phyloP scores from a whole-genome alignment of 2,329 filamentous ascomycete species.

The Fusarium palustre region DNA sequence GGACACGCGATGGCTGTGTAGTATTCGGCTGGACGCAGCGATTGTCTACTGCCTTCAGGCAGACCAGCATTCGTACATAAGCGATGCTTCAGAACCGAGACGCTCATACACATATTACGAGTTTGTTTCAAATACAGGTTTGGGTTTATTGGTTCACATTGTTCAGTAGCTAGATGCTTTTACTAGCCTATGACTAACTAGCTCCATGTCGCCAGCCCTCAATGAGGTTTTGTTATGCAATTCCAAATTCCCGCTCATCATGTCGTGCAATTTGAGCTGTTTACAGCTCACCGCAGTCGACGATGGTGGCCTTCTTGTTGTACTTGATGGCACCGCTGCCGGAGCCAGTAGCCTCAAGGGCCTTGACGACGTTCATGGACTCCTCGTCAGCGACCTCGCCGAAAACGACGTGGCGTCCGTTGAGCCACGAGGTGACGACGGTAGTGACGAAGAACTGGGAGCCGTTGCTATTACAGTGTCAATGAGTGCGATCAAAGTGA shows the following conservation, averaged over 20 bases:
- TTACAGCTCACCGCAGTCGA: slow-evolving; percentile 64
- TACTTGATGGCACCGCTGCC: slow-evolving; percentile 67
- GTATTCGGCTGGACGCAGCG: slow-evolving; percentile 22
- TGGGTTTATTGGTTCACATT: slow-evolving; percentile 41
- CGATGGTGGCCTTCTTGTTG: slow-evolving; percentile 71
- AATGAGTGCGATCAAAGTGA: neutral
- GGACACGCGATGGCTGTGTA: slow-evolving; percentile 31
- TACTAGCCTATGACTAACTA: slow-evolving; percentile 35
- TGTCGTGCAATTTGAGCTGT: slow-evolving; percentile 14
- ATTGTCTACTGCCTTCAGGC: slow-evolving; percentile 4
- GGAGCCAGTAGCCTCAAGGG: slow-evolving; percentile 71
- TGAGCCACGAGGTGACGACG: slow-evolving; percentile 86
- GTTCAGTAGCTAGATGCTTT: slow-evolving; percentile 28
- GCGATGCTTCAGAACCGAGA: slow-evolving; percentile 5
- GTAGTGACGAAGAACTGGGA: slow-evolving; percentile 99
- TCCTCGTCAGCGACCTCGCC: slow-evolving; percentile 72
- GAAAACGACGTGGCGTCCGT: slow-evolving; percentile 87
- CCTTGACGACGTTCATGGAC: slow-evolving; percentile 67
- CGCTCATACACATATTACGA: neutral
- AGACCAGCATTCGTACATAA: slow-evolving; percentile 4
- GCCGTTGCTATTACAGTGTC: slow-evolving; percentile 78
- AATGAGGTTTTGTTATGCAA: slow-evolving; percentile 34
- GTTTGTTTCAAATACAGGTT: neutral
- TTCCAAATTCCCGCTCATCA: slow-evolving; percentile 30
- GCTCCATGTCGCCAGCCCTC: slow-evolving; percentile 37